Base-by-base conservation (phyloP, 2,329 filamentous ascomycete genomes). In the Fusarium pseudonygamai region DNA sequence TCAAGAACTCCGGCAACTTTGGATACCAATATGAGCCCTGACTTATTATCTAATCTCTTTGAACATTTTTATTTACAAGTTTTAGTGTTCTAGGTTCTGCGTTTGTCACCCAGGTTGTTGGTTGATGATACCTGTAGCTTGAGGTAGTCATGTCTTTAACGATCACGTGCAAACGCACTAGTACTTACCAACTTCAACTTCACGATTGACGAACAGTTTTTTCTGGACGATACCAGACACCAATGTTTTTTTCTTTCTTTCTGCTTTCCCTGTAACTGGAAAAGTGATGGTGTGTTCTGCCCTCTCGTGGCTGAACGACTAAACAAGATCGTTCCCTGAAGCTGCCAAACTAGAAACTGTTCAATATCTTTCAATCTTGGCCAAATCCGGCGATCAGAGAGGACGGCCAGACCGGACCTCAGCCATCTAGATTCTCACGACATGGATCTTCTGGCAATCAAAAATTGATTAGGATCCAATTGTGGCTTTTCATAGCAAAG, bases 311-410 rank as follows among this genome's bases (percentile, higher is more conserved):
- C 64, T 74, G 53, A 37, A 28, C 15, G 28, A 53, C 64, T 47
- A 60, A 61, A 47, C 30, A 40, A 47, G 15, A 30, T 32, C 37
- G 50, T 50, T 26, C 39, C 32, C 30, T 60, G 34, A 74, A 40
- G 32, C 53, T 72, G 39, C 20, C 57, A 49, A 58, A 50, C 67
- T 39, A 50, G 59, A 46, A 46, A n/a, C 30, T 55, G 49, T 39
- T 61, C 30, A 34, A 53, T 46, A 40, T 39, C 42, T 20, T 53
- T 49, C 62, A 72, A 63, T 49, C 71, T 74, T 74, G 57, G 47
- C 72, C 64, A 69, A 56, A 74, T 74, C 72, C 72, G 72, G 72
- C 68, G 67, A 65, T 30, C 28, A 57, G 46, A 34, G 30, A 42
- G 36, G 47, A 45, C 60, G 71, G 71, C 42, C 47, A 65, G 60